Conservation (phyloP, 371 early-diverging fungal species). For the Rhizopus delemar region DNA sequence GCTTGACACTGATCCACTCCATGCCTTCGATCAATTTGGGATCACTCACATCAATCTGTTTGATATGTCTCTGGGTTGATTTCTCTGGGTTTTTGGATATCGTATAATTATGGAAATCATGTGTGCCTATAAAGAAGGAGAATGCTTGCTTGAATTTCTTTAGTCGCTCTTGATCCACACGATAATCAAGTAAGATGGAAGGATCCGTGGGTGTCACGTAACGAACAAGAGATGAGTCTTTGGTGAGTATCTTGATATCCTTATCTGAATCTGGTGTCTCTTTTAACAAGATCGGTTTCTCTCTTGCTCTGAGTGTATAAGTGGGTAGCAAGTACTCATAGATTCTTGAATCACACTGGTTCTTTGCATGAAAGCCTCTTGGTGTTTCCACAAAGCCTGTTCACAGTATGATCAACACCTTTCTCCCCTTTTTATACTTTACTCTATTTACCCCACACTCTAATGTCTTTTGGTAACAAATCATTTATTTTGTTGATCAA, state of each 20-base stretch:
- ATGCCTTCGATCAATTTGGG: slow-evolving; percentile 77
- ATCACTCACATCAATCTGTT: slow-evolving; percentile 69
- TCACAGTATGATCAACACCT: neutral
- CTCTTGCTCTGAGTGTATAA: slow-evolving; percentile 65
- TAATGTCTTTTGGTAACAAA: slow-evolving; percentile 76
- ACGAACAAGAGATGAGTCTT: slow-evolving; percentile 31
- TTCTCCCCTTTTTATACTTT: neutral
- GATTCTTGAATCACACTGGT: slow-evolving; percentile 86
- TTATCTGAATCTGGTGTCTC: slow-evolving; percentile 19
- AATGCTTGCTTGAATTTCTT: slow-evolving; percentile 71
- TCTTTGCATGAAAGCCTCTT: slow-evolving; percentile 90
- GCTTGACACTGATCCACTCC: slow-evolving; percentile 92
- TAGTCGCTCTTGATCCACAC: slow-evolving; percentile 63
- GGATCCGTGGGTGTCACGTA: slow-evolving; percentile 42
- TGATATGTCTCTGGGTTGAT: slow-evolving; percentile 79
- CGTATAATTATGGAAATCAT: slow-evolving; percentile 98
- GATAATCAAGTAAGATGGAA: slow-evolving; percentile 58
- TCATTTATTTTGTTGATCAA: slow-evolving; percentile 78
- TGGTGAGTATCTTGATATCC: slow-evolving; percentile 36
- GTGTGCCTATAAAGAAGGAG: slow-evolving; percentile 82
- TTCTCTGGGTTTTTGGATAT: slow-evolving; percentile 75
- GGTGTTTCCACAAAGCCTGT: slow-evolving; percentile 71
- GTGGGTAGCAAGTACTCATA: slow-evolving; percentile 99
- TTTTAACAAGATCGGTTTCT: slow-evolving; percentile 13
- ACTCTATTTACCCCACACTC: slow-evolving; percentile 74